Evolutionary conservation across 139 green algal genomes (phyloP).

Genomic region (Prasinococcaceae sp.): DNA sequence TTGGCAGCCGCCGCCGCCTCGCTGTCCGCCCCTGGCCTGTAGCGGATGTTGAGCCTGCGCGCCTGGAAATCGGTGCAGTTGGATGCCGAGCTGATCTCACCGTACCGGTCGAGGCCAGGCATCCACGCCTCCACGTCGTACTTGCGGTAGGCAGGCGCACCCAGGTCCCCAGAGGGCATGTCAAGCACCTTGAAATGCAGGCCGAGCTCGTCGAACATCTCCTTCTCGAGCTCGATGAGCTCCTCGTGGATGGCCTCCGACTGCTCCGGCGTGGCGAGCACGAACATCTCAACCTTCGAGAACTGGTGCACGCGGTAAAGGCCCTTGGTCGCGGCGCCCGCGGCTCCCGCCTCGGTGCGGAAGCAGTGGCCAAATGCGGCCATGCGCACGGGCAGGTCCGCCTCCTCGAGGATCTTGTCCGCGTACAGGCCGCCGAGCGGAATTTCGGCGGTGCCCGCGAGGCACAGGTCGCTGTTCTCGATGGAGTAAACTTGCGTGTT

Average conservation of each 20-base stretch:
- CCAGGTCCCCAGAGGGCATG: slow-evolving; percentile 89
- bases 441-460: slow-evolving; percentile 92
- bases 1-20: background rate
- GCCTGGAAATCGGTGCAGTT: slow-evolving; percentile 99
- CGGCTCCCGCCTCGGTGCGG: slow-evolving; percentile 84
- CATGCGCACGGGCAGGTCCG: slow-evolving; percentile 76
- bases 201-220: slow-evolving; percentile 70
- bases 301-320: slow-evolving; percentile 98
- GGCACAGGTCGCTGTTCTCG: slow-evolving; percentile 59
- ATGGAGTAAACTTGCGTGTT: slow-evolving; percentile 94
- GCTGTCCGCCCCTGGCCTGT: slow-evolving; percentile 19
- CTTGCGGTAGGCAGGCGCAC: slow-evolving; percentile 90
- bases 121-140: slow-evolving; percentile 98
- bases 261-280: slow-evolving; percentile 75
- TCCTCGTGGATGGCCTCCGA: slow-evolving; percentile 71
- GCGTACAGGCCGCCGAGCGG: slow-evolving; percentile 79
- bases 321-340: slow-evolving; percentile 54
- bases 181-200: slow-evolving; percentile 95
- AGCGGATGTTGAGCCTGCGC: slow-evolving; percentile 80
- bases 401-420: slow-evolving; percentile 64
- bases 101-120: slow-evolving; percentile 83
- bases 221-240: slow-evolving; percentile 43
- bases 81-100: slow-evolving; percentile 72
- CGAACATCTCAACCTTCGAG: slow-evolving; percentile 98
- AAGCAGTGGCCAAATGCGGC: slow-evolving; percentile 90